phyloP scores from a whole-genome alignment of 306 rosid genomes.

The Vigna hirtella region DNA sequence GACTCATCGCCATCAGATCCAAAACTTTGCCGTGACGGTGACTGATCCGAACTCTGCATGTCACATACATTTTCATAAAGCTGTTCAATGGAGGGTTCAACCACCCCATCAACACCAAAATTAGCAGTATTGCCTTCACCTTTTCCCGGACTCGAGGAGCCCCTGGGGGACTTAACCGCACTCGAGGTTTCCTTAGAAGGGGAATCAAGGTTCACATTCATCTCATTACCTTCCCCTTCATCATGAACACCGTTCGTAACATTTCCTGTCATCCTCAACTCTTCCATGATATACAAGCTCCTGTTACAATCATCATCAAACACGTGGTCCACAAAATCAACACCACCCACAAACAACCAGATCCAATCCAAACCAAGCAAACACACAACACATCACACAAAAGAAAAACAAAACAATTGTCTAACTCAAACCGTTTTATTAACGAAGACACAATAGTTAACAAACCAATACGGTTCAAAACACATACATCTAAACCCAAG shows the following conservation, averaged over 20 bases:
- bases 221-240: conserved; percentile 55
- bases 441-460: not conserved
- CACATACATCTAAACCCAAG: conserved; percentile 25
- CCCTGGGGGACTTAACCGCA: conserved; percentile 50
- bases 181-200: conserved; percentile 57
- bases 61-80: conserved; percentile 97
- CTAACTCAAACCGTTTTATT: not conserved
- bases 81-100: conserved; percentile 87
- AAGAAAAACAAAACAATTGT: not conserved
- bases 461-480: conserved; percentile 13
- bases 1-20: conserved; percentile 97
- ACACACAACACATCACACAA: not conserved
- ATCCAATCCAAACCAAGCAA: conserved; percentile 36
- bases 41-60: conserved; percentile 97
- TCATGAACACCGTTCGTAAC: conserved; percentile 57
- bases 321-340: conserved; percentile 56
- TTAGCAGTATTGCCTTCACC: conserved; percentile 36
- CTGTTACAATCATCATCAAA: conserved; percentile 51
- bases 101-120: conserved; percentile 55
- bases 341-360: conserved; percentile 32
- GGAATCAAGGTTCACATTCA: conserved; percentile 49
- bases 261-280: conserved; percentile 76
- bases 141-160: conserved; percentile 54
- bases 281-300: conserved; percentile 38
- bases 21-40: conserved; percentile 84